Base-by-base conservation (phyloP, 805 yeast genomes). In the Wickerhamomyces strasburgensis region DNA sequence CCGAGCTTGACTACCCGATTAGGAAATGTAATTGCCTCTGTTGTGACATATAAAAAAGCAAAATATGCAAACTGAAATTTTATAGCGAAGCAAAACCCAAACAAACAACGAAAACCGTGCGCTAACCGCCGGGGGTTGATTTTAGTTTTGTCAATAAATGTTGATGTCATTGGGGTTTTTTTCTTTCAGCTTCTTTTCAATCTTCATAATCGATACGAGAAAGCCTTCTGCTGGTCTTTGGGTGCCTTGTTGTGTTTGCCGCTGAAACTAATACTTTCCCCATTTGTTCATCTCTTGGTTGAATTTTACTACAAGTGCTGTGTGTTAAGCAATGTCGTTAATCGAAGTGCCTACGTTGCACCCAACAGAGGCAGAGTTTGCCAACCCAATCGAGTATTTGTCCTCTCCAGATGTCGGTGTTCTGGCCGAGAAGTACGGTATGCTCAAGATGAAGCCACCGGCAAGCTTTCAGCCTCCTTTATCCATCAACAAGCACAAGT, bases 401-500 rank as follows among this genome's bases (percentile, higher is more conserved):
- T 80, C 83, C 16, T 65, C 73, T 11, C 57, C 76, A 1, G 56
- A 61, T 10, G 64, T 68, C 0, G 46, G 49, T 3, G 34, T 50
- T 3, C 49, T 68, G 8, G 95, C 93, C 3, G 59, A 55, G 23
- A 55, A 61, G 19, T 76, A 70, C 55, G 96, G 96, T 0, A 88
- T 93, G 51, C 60, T 87, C 30, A 89, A 88, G 52, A 55, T 89
- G 3, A 64, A 73, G 6, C 80, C 94, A 5, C 89, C 90, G 0
- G 40, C 41, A 0, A 49, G 47, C 2, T 74, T 73, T 64, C 54
- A 60, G 14, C 80, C 72, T 3, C 75, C 75, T 0, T 70, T 81
- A 44, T 67, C 77, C 37, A 61, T 83, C 15, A 67, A 81, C 33
- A 62, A 65, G 31, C 49, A 61, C 6, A 54, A 52, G n/a, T 83